Evolutionary conservation across 2,329 filamentous ascomycete genomes (phyloP).

Genomic region (Chaetomiaceae sp.): DNA sequence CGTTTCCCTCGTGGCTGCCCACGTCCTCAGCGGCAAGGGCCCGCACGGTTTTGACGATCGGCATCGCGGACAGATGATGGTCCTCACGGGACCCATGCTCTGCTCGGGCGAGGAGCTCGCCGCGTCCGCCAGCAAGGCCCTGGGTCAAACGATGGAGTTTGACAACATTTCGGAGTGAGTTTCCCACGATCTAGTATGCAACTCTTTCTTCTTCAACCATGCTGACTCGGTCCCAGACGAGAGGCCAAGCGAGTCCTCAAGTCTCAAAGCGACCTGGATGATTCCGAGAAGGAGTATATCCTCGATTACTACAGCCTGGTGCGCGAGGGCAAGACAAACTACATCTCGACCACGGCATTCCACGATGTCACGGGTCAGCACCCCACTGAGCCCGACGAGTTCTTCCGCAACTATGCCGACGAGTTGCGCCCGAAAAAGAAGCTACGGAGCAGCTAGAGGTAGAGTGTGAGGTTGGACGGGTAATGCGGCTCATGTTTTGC

Average conservation of each 20-base stretch:
- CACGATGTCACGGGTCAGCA: slow-evolving; percentile 44
- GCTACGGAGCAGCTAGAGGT: slow-evolving; percentile 19
- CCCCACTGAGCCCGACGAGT: slow-evolving; percentile 44
- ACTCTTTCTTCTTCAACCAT: not conserved
- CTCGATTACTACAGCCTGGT: slow-evolving; percentile 51
- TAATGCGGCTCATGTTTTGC: too few species aligned
- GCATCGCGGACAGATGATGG: slow-evolving; percentile 50
- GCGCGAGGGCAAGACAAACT: slow-evolving; percentile 50
- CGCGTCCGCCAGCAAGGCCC: slow-evolving; percentile 40
- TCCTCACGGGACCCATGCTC: slow-evolving; percentile 47
- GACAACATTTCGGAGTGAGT: slow-evolving; percentile 43
- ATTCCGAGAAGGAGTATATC: slow-evolving; percentile 43
- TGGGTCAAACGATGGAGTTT: slow-evolving; percentile 42
- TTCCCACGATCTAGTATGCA: too few species aligned
- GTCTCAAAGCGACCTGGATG: slow-evolving; percentile 34
- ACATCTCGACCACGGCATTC: slow-evolving; percentile 48
- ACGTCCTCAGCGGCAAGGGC: slow-evolving; percentile 45
- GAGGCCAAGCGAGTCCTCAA: slow-evolving; percentile 34
- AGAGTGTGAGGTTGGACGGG: not conserved
- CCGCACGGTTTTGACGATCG: slow-evolving; percentile 46
- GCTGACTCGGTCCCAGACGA: slow-evolving; percentile 18
- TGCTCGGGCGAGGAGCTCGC: slow-evolving; percentile 44
- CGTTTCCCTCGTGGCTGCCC: slow-evolving; percentile 44
- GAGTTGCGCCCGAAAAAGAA: slow-evolving; percentile 38
- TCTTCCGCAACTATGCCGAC: slow-evolving; percentile 44